These are phyloP conservation scores for Mycosphaerella sp. DNA, from an alignment of 2,329 filamentous ascomycete species.

Conservation along the genomic window DNA sequence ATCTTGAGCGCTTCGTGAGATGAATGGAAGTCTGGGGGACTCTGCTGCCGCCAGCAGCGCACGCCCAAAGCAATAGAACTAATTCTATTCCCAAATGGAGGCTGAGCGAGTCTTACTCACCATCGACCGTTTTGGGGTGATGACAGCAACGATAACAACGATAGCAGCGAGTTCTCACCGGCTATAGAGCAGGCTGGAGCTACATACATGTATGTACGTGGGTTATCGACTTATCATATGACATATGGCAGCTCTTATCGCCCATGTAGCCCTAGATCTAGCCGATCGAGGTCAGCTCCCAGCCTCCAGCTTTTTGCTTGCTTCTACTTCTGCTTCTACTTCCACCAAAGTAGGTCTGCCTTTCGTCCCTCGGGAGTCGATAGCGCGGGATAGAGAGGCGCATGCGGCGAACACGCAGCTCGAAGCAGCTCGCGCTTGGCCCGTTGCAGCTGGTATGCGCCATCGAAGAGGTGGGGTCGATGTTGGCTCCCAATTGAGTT, in stretches of 20 bases:
- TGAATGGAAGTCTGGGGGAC: background rate
- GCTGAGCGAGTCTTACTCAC: background rate
- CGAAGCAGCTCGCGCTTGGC: conserved; percentile 5
- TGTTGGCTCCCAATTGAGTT: conserved; percentile 4
- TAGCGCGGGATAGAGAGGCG: background rate
- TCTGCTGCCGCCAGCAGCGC: conserved; percentile 6
- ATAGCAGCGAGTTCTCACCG: conserved; percentile 4
- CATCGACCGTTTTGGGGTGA: background rate
- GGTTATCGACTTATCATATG: background rate
- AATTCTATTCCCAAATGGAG: background rate
- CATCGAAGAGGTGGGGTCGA: conserved; percentile 3
- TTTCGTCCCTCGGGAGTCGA: conserved; percentile 5
- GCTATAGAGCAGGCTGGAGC: conserved; percentile 5
- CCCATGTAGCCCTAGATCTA: background rate
- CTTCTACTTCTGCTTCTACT: too few relatives aligned
- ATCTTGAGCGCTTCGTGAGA: conserved; percentile 13
- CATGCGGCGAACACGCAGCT: conserved; percentile 1
- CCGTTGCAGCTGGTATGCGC: conserved; percentile 5
- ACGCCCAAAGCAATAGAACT: background rate
- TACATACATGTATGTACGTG: background rate
- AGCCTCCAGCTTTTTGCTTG: background rate
- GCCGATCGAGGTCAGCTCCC: conserved; percentile 2
- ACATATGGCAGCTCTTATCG: conserved; percentile 21
- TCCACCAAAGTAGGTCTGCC: background rate
- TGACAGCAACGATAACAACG: conserved; percentile 4